Conservation (phyloP, 306 rosid genomes). For the Citrullus mucosospermus region DNA sequence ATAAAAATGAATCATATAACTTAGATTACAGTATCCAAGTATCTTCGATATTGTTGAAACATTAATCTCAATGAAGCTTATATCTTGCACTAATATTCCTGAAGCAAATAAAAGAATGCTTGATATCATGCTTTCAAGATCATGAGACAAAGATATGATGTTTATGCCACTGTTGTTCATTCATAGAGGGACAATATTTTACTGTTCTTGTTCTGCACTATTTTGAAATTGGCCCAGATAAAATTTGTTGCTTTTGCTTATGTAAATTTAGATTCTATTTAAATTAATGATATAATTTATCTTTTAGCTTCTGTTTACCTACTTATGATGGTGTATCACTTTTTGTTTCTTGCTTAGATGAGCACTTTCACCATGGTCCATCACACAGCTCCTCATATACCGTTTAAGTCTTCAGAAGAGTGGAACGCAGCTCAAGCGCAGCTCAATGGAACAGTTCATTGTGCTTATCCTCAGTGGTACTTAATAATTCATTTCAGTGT, state of each 20-base stretch:
- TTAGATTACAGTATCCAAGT: background rate
- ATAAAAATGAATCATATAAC: background rate
- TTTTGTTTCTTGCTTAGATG: constrained; percentile 41
- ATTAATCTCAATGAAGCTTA: background rate
- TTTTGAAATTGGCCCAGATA: background rate
- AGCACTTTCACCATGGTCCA: constrained; percentile 98
- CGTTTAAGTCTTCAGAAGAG: constrained; percentile 73
- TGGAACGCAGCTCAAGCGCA: constrained; percentile 96
- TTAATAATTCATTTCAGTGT: background rate
- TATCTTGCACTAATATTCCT: background rate
- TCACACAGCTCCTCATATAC: constrained; percentile 96
- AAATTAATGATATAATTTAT: background rate
- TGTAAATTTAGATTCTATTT: background rate
- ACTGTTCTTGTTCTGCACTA: background rate
- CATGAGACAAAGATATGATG: background rate
- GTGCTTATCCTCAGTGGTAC: constrained; percentile 89
- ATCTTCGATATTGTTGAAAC: background rate
- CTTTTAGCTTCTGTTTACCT: too few species aligned
- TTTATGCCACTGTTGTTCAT: background rate
- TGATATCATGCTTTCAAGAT: background rate
- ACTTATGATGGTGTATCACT: background rate
- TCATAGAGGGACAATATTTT: background rate
- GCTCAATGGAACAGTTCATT: constrained; percentile 91
- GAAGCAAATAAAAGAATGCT: background rate
- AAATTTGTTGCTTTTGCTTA: background rate